phyloP scores from a whole-genome alignment of 805 yeast genomes.

The Jamesozyma piceae region DNA sequence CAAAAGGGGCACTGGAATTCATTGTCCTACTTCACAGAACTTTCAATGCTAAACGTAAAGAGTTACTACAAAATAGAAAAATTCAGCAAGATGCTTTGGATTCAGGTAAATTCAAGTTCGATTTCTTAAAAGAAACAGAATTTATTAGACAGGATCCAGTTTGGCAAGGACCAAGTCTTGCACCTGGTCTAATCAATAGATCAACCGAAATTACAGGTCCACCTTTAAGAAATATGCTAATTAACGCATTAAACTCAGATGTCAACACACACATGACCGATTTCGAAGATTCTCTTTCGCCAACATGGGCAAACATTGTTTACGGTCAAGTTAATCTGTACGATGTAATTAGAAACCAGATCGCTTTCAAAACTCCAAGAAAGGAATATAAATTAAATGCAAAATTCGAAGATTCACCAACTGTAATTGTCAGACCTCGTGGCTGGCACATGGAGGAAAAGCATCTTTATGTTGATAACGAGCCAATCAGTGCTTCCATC shows the following conservation, averaged over 20 bases:
- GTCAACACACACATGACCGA: constrained; percentile 83
- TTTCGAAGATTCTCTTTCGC: constrained; percentile 76
- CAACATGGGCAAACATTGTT: constrained; percentile 72
- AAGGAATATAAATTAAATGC: constrained; percentile 42
- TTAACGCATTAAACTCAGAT: constrained; percentile 68
- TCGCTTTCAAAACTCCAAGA: constrained; percentile 39
- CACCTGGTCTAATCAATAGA: constrained; percentile 65
- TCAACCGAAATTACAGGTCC: constrained; percentile 82
- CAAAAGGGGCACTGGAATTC: constrained; percentile 47
- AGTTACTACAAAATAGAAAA: constrained; percentile 53
- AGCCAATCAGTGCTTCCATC: constrained; percentile 68
- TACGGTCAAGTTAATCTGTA: constrained; percentile 74
- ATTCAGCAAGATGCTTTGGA: constrained; percentile 53
- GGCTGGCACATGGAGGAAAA: constrained; percentile 80
- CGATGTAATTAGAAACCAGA: constrained; percentile 65
- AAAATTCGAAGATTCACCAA: constrained; percentile 40
- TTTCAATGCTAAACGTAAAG: constrained; percentile 53
- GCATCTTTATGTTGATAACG: constrained; percentile 63
- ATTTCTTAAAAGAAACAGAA: constrained; percentile 57
- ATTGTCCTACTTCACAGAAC: constrained; percentile 66
- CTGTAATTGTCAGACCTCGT: constrained; percentile 76
- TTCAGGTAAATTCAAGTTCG: constrained; percentile 46
- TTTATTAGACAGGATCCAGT: constrained; percentile 60
- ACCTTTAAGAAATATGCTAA: constrained; percentile 73
- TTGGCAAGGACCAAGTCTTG: constrained; percentile 69